Percentiles rank a stretch among this genome's conserved stretches.
Evolutionary conservation across 129 eudicot species (phyloP).

Genomic region (Lactuca saligna): DNA sequence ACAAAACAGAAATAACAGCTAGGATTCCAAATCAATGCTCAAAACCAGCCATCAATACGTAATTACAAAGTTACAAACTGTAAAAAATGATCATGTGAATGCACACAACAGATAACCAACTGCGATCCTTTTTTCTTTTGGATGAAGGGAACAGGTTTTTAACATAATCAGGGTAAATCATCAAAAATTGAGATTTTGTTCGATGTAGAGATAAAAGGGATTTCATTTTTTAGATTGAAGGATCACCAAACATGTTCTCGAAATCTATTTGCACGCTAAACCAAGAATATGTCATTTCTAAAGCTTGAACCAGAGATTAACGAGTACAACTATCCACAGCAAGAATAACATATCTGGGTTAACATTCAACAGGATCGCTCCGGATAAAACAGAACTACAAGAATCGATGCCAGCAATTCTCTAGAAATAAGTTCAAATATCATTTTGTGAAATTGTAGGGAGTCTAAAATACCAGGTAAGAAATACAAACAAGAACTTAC

Average conservation of each 20-base stretch:
- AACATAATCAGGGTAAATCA: no score
- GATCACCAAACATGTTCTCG: background rate
- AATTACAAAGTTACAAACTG: no score
- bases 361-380: background rate
- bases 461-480: background rate
- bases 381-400: background rate
- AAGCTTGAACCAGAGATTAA: background rate
- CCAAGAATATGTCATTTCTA: background rate
- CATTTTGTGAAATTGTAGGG: background rate
- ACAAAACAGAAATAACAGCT: no score
- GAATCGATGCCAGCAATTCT: background rate
- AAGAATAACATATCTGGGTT: background rate
- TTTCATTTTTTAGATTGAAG: no score
- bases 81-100: no score
- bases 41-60: no score
- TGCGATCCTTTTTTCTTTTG: background rate
- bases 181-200: no score
- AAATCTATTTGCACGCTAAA: background rate
- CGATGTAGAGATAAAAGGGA: background rate
- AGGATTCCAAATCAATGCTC: no score
- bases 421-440: background rate
- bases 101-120: background rate
- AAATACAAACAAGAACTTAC: slow-evolving; percentile 30
- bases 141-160: no score
- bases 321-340: background rate